Conservation (phyloP, 2,329 filamentous ascomycete species). For the Penicillium olsonii region DNA sequence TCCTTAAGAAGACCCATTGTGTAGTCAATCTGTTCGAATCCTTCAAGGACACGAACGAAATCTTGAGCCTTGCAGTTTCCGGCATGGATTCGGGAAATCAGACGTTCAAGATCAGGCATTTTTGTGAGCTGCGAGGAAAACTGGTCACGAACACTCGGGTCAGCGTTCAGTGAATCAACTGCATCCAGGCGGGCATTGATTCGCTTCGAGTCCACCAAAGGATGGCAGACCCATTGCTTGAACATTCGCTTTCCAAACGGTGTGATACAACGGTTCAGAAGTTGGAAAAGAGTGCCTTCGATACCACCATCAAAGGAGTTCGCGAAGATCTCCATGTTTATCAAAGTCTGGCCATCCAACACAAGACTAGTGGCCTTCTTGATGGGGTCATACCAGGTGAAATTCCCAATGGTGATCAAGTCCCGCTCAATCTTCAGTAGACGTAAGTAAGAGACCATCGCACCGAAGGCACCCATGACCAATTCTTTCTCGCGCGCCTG, state of each 20-base stretch:
- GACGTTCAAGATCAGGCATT: conserved; percentile 88
- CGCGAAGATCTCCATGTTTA: conserved; percentile 96
- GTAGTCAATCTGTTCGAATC: conserved; percentile 97
- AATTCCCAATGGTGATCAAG: conserved; percentile 85
- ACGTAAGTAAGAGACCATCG: conserved; percentile 81
- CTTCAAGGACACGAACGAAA: conserved; percentile 89
- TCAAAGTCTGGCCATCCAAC: conserved; percentile 91
- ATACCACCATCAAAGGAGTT: conserved; percentile 85
- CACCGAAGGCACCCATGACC: conserved; percentile 88
- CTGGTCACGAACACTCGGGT: conserved; percentile 76
- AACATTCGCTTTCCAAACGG: conserved; percentile 96
- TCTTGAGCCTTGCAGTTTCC: conserved; percentile 87
- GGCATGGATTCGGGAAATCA: conserved; percentile 93
- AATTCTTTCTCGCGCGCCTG: conserved; percentile 76
- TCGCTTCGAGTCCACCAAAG: conserved; percentile 77
- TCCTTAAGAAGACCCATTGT: conserved; percentile 78
- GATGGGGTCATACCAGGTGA: conserved; percentile 89
- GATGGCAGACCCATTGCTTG: conserved; percentile 96
- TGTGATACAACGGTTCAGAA: conserved; percentile 92
- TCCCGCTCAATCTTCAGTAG: conserved; percentile 86
- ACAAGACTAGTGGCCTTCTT: conserved; percentile 86
- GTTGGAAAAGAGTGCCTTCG: conserved; percentile 84
- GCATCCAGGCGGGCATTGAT: conserved; percentile 95
- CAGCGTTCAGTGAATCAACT: conserved; percentile 86
- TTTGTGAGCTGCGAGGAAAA: conserved; percentile 87